phyloP scores from a whole-genome alignment of 768 basidiomycete genomes.

The Agaricus subrufescens region DNA sequence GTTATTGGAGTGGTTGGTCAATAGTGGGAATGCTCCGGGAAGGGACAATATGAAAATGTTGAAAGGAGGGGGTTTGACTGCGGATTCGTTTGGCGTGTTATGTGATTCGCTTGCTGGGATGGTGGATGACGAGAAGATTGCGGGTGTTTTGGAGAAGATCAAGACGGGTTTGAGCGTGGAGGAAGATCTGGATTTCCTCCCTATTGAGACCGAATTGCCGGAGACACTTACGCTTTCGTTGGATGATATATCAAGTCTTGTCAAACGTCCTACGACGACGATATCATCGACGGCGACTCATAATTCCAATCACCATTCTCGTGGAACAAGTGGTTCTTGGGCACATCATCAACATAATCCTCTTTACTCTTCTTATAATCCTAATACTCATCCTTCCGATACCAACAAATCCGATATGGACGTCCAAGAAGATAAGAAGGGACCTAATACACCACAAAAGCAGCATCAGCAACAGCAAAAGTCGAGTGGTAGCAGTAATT shows the following conservation, averaged over 20 bases:
- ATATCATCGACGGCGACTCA: too few relatives aligned
- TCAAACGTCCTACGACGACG: neutral
- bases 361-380: too few relatives aligned
- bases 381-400: too few relatives aligned
- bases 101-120: conserved; percentile 30
- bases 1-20: conserved; percentile 53
- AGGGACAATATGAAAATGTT: conserved; percentile 42
- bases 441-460: neutral
- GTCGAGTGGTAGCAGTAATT: conserved; percentile 51
- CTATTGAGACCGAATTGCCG: conserved; percentile 26
- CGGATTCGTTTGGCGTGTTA: conserved; percentile 41
- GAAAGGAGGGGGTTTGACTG: conserved; percentile 34
- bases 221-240: conserved; percentile 37
- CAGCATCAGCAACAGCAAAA: conserved; percentile 1
- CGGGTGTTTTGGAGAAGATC: conserved; percentile 13
- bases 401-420: too few relatives aligned
- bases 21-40: conserved; percentile 25
- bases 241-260: neutral
- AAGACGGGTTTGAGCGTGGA: conserved; percentile 31
- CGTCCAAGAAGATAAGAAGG: too few relatives aligned
- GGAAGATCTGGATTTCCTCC: conserved; percentile 32
- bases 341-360: neutral
- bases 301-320: neutral
- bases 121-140: conserved; percentile 18
- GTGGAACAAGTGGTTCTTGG: neutral